Evolutionary conservation across 306 rosid genomes (phyloP).

Genomic region (Cicer chorassanicum): DNA sequence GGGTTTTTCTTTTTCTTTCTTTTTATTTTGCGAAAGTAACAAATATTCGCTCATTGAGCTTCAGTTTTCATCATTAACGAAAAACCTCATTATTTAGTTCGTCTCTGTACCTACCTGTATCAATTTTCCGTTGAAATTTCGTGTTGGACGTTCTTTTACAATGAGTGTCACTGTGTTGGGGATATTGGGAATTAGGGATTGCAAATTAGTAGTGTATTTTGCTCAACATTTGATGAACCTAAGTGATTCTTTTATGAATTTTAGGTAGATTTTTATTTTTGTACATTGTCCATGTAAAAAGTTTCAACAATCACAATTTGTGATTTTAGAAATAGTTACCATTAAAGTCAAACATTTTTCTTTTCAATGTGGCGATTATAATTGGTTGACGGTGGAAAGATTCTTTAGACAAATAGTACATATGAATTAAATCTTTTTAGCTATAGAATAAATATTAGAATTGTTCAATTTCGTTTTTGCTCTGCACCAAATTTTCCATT

Average conservation of each 20-base stretch:
- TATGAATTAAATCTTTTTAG: no score
- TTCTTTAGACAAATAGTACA: no score
- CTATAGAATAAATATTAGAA: not conserved
- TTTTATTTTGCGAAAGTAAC: not conserved
- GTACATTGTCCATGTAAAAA: no score
- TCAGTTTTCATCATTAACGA: not conserved
- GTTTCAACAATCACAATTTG: no score
- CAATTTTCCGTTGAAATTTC: not conserved
- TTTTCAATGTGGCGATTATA: no score
- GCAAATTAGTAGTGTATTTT: not conserved
- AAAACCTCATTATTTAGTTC: not conserved
- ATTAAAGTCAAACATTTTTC: no score
- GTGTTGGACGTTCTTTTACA: not conserved
- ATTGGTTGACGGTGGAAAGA: no score
- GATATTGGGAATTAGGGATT: constrained; percentile 1
- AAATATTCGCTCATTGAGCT: not conserved
- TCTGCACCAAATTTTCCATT: not conserved
- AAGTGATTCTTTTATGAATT: not conserved
- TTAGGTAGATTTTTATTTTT: not conserved
- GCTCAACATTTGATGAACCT: not conserved
- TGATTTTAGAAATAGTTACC: no score
- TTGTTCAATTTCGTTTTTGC: not conserved
- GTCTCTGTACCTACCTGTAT: not conserved
- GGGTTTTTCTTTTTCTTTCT: not conserved
- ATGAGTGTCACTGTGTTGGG: constrained; percentile 9